These are phyloP conservation scores for Yamadazyma dendronema DNA, from an alignment of 1,139 yeast genomes.

Conservation along the genomic window DNA sequence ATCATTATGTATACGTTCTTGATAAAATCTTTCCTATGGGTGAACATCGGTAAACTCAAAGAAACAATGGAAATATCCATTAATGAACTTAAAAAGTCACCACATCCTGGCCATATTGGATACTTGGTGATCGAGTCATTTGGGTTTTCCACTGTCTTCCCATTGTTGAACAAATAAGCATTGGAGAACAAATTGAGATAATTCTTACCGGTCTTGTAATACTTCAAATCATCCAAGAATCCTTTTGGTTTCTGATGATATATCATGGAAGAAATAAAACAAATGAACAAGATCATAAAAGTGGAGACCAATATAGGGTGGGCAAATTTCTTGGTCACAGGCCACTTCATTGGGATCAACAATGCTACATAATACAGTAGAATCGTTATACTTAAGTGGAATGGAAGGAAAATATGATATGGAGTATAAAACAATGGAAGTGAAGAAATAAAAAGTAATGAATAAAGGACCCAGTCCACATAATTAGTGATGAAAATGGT, in stretches of 20 bases:
- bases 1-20: constrained; percentile 60
- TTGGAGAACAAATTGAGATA: constrained; percentile 58
- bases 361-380: constrained; percentile 54
- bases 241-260: constrained; percentile 44
- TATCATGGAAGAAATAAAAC: constrained; percentile 59
- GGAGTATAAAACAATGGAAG: constrained; percentile 51
- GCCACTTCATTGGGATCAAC: constrained; percentile 47
- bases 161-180: constrained; percentile 28
- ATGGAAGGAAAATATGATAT: constrained; percentile 56
- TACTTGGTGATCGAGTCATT: constrained; percentile 26
- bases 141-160: constrained; percentile 21
- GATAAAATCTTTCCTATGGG: constrained; percentile 63
- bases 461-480: constrained; percentile 57
- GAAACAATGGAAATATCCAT: constrained; percentile 80
- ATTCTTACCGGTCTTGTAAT: constrained; percentile 68
- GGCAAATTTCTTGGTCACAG: constrained; percentile 48
- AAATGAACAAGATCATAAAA: constrained; percentile 56
- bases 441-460: constrained; percentile 48
- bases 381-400: constrained; percentile 61
- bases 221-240: constrained; percentile 48
- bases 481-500: constrained; percentile 42
- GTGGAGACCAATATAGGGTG: constrained; percentile 76
- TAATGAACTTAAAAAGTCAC: constrained; percentile 66
- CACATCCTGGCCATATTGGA: constrained; percentile 73
- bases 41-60: constrained; percentile 73